phyloP scores from a whole-genome alignment of 1,139 yeast genomes.

The Suhomyces bokatorum region DNA sequence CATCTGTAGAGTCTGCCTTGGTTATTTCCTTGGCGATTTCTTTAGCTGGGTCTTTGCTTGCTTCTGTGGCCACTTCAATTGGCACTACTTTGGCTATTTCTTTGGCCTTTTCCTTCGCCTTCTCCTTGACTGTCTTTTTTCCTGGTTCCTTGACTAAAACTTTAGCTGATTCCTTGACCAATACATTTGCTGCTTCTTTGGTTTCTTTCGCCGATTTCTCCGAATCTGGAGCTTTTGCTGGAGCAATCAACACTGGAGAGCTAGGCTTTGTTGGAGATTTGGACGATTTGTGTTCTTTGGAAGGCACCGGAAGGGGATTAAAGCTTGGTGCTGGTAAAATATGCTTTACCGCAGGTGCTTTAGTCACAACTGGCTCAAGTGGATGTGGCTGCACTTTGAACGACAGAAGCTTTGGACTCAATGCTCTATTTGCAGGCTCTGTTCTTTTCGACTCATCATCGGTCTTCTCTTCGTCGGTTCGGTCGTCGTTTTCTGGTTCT shows the following conservation, averaged over 20 bases:
- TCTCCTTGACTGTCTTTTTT: no score
- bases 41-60: no score
- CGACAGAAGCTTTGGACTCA: not conserved
- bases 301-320: no score
- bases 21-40: no score
- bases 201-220: not conserved
- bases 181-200: no score
- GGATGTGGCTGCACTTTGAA: not conserved
- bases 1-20: no score
- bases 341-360: not conserved
- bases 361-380: not conserved
- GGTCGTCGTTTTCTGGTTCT: slow-evolving; percentile 22
- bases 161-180: not conserved
- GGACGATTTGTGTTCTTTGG: no score
- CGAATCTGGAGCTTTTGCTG: not conserved
- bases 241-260: not conserved
- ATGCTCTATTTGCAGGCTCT: not conserved
- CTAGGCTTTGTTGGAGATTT: no score
- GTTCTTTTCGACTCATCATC: not conserved
- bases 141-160: not conserved
- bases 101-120: no score
- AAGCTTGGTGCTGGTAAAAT: not conserved
- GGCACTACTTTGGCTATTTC: no score
- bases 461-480: slow-evolving; percentile 19
- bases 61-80: no score